These are phyloP conservation scores for Aspergillus pseudotamarii DNA, from an alignment of 2,329 filamentous ascomycete genomes.

Conservation along the genomic window DNA sequence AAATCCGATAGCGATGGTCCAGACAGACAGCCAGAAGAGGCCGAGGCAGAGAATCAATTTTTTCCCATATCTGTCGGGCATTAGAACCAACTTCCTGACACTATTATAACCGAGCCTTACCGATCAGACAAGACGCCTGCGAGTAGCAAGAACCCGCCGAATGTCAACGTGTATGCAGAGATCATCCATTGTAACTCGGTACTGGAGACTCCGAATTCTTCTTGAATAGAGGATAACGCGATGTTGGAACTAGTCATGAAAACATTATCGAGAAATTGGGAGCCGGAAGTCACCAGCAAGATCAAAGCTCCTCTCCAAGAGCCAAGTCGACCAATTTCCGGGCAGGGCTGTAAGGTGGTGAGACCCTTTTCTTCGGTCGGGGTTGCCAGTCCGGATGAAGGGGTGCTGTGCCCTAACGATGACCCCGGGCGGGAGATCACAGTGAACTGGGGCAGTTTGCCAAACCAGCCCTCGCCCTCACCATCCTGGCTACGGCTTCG, in stretches of 20 bases:
- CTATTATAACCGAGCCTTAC: constrained; percentile 14
- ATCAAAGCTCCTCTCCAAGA: constrained; percentile 45
- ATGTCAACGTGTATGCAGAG: constrained; percentile 45
- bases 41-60: constrained; percentile 44
- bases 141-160: constrained; percentile 41
- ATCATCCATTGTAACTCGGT: constrained; percentile 47
- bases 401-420: constrained; percentile 15
- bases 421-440: constrained; percentile 17
- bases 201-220: constrained; percentile 38
- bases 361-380: constrained; percentile 23
- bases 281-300: constrained; percentile 45
- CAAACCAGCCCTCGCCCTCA: background rate
- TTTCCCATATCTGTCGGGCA: constrained; percentile 34
- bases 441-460: constrained; percentile 21
- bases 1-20: constrained; percentile 43
- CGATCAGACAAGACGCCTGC: constrained; percentile 40
- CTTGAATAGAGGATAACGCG: constrained; percentile 45
- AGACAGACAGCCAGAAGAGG: constrained; percentile 38
- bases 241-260: constrained; percentile 50
- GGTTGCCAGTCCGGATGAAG: constrained; percentile 20
- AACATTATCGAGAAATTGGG: constrained; percentile 49
- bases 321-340: constrained; percentile 37
- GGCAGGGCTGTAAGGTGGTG: constrained; percentile 24
- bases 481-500: constrained; percentile 5
- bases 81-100: background rate